These are phyloP conservation scores for Lepidium sativum DNA, from an alignment of 345 rosid genomes.

Conservation along the genomic window DNA sequence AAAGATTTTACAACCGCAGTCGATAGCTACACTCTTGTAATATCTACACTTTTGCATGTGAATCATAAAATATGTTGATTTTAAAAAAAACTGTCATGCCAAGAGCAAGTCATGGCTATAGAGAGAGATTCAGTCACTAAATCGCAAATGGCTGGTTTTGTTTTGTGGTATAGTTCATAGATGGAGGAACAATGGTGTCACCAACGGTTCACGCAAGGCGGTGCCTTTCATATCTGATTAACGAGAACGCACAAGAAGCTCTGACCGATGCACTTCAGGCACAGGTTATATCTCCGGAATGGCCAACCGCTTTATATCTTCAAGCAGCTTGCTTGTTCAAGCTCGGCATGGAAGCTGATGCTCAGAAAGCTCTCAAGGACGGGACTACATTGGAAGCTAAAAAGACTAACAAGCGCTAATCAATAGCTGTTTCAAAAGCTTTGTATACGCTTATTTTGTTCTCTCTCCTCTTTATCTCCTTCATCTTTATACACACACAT, in stretches of 20 bases:
- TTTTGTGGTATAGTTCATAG: conserved; percentile 55
- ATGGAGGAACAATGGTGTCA: conserved; percentile 92
- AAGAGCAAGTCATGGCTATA: not conserved
- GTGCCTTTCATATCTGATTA: conserved; percentile 74
- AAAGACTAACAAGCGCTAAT: conserved; percentile 33
- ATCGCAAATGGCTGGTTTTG: not conserved
- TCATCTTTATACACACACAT: not conserved
- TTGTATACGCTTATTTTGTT: conserved; percentile 24
- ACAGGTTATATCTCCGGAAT: conserved; percentile 75
- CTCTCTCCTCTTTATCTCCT: not conserved
- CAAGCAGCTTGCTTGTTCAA: conserved; percentile 83
- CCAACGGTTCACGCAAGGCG: conserved; percentile 90
- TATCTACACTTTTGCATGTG: not conserved
- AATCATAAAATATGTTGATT: not conserved
- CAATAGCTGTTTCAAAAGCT: not conserved
- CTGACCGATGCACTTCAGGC: conserved; percentile 88
- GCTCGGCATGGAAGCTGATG: conserved; percentile 91
- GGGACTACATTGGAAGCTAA: conserved; percentile 69
- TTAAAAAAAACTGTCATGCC: not conserved
- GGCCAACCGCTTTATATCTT: conserved; percentile 84
- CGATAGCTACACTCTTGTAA: conserved; percentile 68
- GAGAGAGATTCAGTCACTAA: not conserved
- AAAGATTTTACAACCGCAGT: conserved; percentile 71
- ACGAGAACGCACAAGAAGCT: conserved; percentile 64
- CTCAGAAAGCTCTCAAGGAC: conserved; percentile 74